Percentiles rank a stretch among this genome's conserved stretches.
These are phyloP conservation scores for Russula earlei DNA, from an alignment of 768 basidiomycete species.

Conservation along the genomic window DNA sequence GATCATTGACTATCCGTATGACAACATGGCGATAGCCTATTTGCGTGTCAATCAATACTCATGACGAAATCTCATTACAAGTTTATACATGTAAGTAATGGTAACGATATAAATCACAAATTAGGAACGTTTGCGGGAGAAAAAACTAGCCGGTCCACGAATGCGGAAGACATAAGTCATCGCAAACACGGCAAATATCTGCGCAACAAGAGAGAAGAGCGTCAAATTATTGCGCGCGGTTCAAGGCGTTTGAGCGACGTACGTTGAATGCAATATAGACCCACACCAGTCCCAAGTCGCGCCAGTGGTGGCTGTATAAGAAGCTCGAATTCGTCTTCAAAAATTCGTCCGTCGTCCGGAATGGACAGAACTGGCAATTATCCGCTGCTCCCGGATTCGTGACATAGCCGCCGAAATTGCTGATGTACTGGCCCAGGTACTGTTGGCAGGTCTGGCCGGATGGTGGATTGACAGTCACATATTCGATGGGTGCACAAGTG, in stretches of 20 bases:
- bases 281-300: slow-evolving; percentile 38
- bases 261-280: slow-evolving; percentile 38
- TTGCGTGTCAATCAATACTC: too few relatives aligned
- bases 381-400: slow-evolving; percentile 30
- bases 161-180: slow-evolving; percentile 54
- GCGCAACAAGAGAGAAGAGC: background rate
- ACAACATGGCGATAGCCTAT: too few relatives aligned
- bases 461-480: slow-evolving; percentile 44
- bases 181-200: slow-evolving; percentile 39
- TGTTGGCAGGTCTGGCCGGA: slow-evolving; percentile 36
- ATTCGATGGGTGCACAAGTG: slow-evolving; percentile 51
- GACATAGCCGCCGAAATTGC: slow-evolving; percentile 39
- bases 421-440: slow-evolving; percentile 38
- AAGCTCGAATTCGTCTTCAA: slow-evolving; percentile 50
- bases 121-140: background rate
- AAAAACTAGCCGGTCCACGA: slow-evolving; percentile 18
- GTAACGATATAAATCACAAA: background rate
- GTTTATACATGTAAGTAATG: too few relatives aligned
- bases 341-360: slow-evolving; percentile 50
- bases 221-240: background rate
- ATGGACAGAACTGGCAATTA: slow-evolving; percentile 46
- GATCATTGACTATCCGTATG: too few relatives aligned
- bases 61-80: too few relatives aligned
- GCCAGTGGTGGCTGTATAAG: slow-evolving; percentile 41
- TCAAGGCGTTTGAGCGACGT: slow-evolving; percentile 16